A percentile compares a stretch with the other conserved stretches of the same genome.
Conservation (phyloP, 257 asterid genomes). For the Ophiorrhiza pumila region DNA sequence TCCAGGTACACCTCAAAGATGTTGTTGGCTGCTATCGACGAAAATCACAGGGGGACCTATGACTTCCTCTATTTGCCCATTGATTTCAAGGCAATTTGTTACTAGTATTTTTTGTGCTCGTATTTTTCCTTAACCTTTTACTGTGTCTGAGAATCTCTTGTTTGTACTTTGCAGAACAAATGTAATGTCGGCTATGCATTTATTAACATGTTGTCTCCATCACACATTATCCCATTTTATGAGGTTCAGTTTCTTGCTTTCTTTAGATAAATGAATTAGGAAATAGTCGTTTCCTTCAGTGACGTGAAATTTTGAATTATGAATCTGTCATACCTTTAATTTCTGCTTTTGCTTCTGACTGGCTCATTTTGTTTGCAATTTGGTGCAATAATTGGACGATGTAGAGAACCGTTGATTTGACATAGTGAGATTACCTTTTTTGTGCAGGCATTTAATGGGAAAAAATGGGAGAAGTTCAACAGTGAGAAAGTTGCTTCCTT, state of each 20-base stretch:
- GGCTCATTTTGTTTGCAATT: background rate
- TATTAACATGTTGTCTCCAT: conserved; percentile 74
- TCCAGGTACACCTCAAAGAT: conserved; percentile 79
- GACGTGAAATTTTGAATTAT: too few species aligned
- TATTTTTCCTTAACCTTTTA: background rate
- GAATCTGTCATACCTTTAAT: background rate
- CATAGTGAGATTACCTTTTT: conserved; percentile 6
- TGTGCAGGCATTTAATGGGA: conserved; percentile 63
- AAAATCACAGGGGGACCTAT: conserved; percentile 61
- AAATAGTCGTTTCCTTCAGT: background rate
- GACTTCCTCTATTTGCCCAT: conserved; percentile 86
- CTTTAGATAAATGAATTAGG: conserved; percentile 1
- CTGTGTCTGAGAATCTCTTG: conserved; percentile 13
- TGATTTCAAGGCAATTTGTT: conserved; percentile 60
- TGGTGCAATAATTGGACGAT: background rate
- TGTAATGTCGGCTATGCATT: conserved; percentile 94
- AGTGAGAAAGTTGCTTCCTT: conserved; percentile 75
- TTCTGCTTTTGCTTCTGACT: background rate
- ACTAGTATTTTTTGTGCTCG: background rate
- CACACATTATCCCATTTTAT: conserved; percentile 58
- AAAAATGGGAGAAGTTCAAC: conserved; percentile 78
- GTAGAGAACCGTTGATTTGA: background rate
- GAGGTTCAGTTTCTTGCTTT: conserved; percentile 41
- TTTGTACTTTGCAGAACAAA: conserved; percentile 54
- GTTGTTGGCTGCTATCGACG: conserved; percentile 67